Percentiles rank a stretch among this genome's conserved stretches.
phyloP scores from a whole-genome alignment of 805 yeast species.

The Candida ascalaphidarum region DNA sequence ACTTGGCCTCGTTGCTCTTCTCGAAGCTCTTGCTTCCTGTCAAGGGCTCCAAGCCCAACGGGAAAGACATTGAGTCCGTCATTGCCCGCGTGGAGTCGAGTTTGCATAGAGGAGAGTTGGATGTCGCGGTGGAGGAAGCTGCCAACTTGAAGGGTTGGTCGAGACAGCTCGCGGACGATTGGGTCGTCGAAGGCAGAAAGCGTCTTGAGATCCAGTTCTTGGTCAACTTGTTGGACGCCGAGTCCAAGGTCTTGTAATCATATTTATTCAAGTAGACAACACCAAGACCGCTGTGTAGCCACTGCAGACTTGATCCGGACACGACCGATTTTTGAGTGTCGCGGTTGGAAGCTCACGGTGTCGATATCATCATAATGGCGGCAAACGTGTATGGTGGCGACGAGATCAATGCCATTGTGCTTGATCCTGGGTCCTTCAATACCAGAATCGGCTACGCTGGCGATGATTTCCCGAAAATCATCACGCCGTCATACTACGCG shows the following conservation, averaged over 20 bases:
- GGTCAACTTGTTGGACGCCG: conserved; percentile 59
- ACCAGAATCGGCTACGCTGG: conserved; percentile 92
- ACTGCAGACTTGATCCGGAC: no score
- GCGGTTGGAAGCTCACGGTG: no score
- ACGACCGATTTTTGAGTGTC: no score
- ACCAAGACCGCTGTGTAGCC: no score
- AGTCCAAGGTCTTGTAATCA: conserved; percentile 38
- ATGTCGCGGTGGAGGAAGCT: conserved; percentile 87
- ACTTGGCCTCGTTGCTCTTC: conserved; percentile 70
- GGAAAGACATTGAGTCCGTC: conserved; percentile 81
- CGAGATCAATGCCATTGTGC: conserved; percentile 84
- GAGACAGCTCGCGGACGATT: conserved; percentile 79
- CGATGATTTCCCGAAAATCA: conserved; percentile 74
- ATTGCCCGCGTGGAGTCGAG: conserved; percentile 78
- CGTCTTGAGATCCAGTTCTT: conserved; percentile 83
- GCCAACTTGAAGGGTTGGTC: conserved; percentile 90
- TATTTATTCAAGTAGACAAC: no score
- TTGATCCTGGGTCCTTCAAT: conserved; percentile 82
- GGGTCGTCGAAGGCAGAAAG: conserved; percentile 85
- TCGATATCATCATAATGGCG: neutral
- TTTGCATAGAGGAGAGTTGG: conserved; percentile 67
- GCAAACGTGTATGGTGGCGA: conserved; percentile 36
- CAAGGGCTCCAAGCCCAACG: conserved; percentile 62
- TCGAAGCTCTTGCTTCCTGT: conserved; percentile 71
- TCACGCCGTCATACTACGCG: conserved; percentile 61